These are phyloP conservation scores for Plasmodium knowlesi DNA, from an alignment of 169 alveolate genomes.

Conservation along the genomic window DNA sequence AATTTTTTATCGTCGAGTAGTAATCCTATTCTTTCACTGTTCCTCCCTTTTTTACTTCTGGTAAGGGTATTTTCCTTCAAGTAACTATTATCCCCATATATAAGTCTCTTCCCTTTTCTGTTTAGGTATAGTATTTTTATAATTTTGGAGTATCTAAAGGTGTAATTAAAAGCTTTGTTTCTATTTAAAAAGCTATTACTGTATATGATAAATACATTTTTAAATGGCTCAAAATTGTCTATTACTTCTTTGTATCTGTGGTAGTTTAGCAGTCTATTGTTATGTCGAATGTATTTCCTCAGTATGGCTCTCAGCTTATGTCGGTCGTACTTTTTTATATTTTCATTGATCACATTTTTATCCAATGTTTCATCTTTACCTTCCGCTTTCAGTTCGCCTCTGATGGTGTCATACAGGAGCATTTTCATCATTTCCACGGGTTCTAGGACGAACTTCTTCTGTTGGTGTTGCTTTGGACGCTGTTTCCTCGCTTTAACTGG, in stretches of 20 bases:
- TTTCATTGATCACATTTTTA: slow-evolving; percentile 22
- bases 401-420: slow-evolving; percentile 7
- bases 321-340: slow-evolving; percentile 51
- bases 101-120: slow-evolving; percentile 49
- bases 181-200: slow-evolving; percentile 43
- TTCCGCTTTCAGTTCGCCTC: slow-evolving; percentile 37
- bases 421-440: slow-evolving; percentile 6
- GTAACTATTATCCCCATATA: slow-evolving; percentile 61
- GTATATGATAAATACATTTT: slow-evolving; percentile 52
- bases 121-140: slow-evolving; percentile 44
- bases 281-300: slow-evolving; percentile 67
- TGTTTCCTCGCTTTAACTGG: background rate
- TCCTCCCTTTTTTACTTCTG: slow-evolving; percentile 41
- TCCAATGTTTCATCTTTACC: slow-evolving; percentile 12
- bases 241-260: slow-evolving; percentile 59
- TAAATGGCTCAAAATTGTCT: slow-evolving; percentile 60
- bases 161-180: slow-evolving; percentile 28
- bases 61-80: slow-evolving; percentile 17
- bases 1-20: slow-evolving; percentile 12
- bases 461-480: background rate
- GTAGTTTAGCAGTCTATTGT: slow-evolving; percentile 50
- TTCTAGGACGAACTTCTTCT: background rate
- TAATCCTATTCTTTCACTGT: slow-evolving; percentile 12
- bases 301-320: slow-evolving; percentile 59
- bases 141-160: slow-evolving; percentile 55